A percentile compares a stretch with the other conserved stretches of the same genome.
phyloP scores from a whole-genome alignment of 495 filamentous ascomycete genomes.

The Neurospora pannonica region DNA sequence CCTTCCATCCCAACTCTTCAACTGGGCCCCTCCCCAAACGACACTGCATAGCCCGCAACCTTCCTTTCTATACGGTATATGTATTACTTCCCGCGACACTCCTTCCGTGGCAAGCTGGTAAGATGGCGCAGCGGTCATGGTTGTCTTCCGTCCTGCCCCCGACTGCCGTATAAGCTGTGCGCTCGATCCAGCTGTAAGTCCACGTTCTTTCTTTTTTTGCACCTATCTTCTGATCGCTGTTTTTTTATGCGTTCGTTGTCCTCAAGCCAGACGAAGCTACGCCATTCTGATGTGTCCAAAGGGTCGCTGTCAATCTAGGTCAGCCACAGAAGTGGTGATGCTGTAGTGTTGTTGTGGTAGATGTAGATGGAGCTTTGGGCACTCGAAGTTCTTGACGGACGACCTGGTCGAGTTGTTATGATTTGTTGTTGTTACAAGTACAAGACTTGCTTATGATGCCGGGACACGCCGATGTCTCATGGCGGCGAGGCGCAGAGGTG shows the following conservation, averaged over 20 bases:
- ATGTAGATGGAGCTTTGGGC: too few relatives aligned
- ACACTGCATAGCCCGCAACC: background rate
- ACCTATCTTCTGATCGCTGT: background rate
- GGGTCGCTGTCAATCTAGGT: background rate
- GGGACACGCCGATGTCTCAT: too few relatives aligned
- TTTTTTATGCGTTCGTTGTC: background rate
- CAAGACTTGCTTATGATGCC: too few relatives aligned
- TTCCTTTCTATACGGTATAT: background rate
- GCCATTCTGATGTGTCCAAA: background rate
- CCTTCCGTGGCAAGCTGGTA: background rate
- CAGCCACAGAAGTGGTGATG: too few relatives aligned
- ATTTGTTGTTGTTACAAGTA: too few relatives aligned
- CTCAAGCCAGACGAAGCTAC: background rate
- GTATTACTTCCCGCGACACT: background rate
- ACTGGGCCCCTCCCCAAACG: background rate
- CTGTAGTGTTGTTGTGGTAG: too few relatives aligned
- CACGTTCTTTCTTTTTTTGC: background rate
- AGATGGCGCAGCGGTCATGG: background rate
- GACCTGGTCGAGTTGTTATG: too few relatives aligned
- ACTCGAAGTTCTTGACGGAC: too few relatives aligned
- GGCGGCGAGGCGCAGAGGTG: too few relatives aligned
- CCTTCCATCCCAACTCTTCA: background rate
- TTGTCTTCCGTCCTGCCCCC: background rate
- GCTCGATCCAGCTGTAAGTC: background rate
- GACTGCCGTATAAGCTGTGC: background rate